These are phyloP conservation scores for Paspalum vaginatum DNA, from an alignment of 176 grass and related monocot genomes.

Conservation along the genomic window DNA sequence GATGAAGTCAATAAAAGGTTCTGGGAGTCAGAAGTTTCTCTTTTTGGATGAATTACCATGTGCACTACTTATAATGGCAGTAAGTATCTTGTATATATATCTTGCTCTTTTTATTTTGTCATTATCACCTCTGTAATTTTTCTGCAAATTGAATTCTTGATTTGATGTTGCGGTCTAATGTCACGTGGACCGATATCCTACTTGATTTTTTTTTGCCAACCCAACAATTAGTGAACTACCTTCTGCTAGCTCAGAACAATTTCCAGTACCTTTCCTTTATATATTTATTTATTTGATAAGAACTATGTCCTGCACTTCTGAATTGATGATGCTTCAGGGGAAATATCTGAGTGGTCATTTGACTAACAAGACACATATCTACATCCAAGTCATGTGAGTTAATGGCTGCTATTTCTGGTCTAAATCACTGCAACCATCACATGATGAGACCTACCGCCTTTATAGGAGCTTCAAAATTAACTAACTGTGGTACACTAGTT, in stretches of 20 bases:
- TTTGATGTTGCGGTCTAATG: not conserved
- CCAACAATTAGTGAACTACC: conserved; percentile 29
- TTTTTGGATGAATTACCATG: conserved; percentile 17
- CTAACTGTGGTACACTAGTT: not conserved
- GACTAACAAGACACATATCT: conserved; percentile 9
- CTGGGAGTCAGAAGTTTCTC: conserved; percentile 10
- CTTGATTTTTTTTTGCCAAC: conserved; percentile 25
- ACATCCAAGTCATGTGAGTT: conserved; percentile 41
- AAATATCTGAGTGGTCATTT: conserved; percentile 12
- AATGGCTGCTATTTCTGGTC: conserved; percentile 47
- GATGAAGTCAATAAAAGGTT: conserved; percentile 40
- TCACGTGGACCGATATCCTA: not conserved
- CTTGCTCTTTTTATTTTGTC: conserved; percentile 10
- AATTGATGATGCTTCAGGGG: conserved; percentile 7
- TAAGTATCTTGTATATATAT: conserved; percentile 40
- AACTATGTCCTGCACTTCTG: conserved; percentile 22
- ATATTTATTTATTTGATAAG: not conserved
- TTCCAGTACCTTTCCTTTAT: not conserved
- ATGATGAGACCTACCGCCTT: conserved; percentile 24
- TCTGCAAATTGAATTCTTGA: conserved; percentile 25
- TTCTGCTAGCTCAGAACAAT: conserved; percentile 24
- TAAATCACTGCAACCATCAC: conserved; percentile 39
- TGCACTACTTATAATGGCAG: conserved; percentile 30
- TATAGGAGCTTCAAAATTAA: not conserved
- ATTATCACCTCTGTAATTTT: not conserved